Evolutionary conservation across 768 basidiomycete species (phyloP).

Genomic region (Lyophyllum atratum): DNA sequence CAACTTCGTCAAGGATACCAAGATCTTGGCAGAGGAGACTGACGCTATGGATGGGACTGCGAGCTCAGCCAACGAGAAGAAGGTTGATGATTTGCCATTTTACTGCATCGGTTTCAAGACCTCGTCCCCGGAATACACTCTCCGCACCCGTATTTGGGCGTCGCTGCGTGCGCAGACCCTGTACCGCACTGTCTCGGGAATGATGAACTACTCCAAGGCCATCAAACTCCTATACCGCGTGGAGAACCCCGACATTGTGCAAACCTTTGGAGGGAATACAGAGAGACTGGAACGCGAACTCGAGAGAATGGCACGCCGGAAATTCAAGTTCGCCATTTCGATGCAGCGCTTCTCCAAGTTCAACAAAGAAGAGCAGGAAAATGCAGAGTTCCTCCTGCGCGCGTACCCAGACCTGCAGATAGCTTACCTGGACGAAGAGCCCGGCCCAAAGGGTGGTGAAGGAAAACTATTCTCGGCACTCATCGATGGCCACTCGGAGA

Average conservation of each 20-base stretch:
- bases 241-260: slow-evolving; percentile 97
- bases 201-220: slow-evolving; percentile 99
- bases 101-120: slow-evolving; percentile 99
- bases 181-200: slow-evolving; percentile 97
- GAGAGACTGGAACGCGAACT: slow-evolving; percentile 94
- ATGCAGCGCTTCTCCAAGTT: slow-evolving; percentile 99
- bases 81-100: slow-evolving; percentile 94
- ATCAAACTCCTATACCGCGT: slow-evolving; percentile 99
- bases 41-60: slow-evolving; percentile 56
- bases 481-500: slow-evolving; percentile 97
- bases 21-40: slow-evolving; percentile 94
- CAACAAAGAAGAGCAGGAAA: slow-evolving; percentile 98
- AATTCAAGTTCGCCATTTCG: slow-evolving; percentile 97
- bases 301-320: slow-evolving; percentile 94
- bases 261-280: slow-evolving; percentile 94
- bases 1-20: slow-evolving; percentile 99
- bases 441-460: slow-evolving; percentile 85
- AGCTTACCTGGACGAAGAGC: slow-evolving; percentile 96
- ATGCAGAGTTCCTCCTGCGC: slow-evolving; percentile 95
- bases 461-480: slow-evolving; percentile 87
- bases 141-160: slow-evolving; percentile 99
- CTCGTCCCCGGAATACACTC: slow-evolving; percentile 96
- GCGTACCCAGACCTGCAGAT: slow-evolving; percentile 99
- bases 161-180: slow-evolving; percentile 97
- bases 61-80: slow-evolving; percentile 74